Evolutionary conservation across 768 basidiomycete genomes (phyloP).

Genomic region (Suillus ampliporus): DNA sequence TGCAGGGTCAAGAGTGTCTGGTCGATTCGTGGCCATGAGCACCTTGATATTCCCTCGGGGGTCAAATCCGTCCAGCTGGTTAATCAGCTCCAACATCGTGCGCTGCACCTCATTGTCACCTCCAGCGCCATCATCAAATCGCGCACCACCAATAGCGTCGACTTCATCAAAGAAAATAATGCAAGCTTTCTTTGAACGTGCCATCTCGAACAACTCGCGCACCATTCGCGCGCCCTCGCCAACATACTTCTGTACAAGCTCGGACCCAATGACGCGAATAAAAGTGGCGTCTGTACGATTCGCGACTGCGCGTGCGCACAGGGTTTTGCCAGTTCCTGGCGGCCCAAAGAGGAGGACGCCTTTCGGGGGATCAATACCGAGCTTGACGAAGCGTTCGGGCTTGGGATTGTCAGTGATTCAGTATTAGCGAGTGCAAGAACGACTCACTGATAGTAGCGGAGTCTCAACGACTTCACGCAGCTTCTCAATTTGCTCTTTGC

Average conservation of each 20-base stretch:
- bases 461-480: slow-evolving; percentile 97
- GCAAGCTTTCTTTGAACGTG: slow-evolving; percentile 96
- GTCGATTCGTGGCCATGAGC: slow-evolving; percentile 99
- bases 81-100: slow-evolving; percentile 99
- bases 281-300: slow-evolving; percentile 99
- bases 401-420: slow-evolving; percentile 41
- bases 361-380: slow-evolving; percentile 99
- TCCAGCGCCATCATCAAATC: slow-evolving; percentile 98
- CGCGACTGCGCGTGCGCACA: slow-evolving; percentile 97
- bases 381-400: slow-evolving; percentile 99
- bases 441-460: slow-evolving; percentile 86
- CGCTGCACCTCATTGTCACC: slow-evolving; percentile 99
- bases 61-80: slow-evolving; percentile 98
- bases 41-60: slow-evolving; percentile 99
- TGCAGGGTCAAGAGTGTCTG: slow-evolving; percentile 97
- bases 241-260: slow-evolving; percentile 99
- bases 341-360: slow-evolving; percentile 96
- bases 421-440: background rate
- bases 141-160: slow-evolving; percentile 96
- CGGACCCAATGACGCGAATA: slow-evolving; percentile 98
- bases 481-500: slow-evolving; percentile 99
- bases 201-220: slow-evolving; percentile 98
- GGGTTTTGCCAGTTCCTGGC: slow-evolving; percentile 97
- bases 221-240: slow-evolving; percentile 99
- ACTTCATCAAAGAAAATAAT: slow-evolving; percentile 99